phyloP scores from a whole-genome alignment of 306 rosid genomes.

The Coriaria nepalensis region DNA sequence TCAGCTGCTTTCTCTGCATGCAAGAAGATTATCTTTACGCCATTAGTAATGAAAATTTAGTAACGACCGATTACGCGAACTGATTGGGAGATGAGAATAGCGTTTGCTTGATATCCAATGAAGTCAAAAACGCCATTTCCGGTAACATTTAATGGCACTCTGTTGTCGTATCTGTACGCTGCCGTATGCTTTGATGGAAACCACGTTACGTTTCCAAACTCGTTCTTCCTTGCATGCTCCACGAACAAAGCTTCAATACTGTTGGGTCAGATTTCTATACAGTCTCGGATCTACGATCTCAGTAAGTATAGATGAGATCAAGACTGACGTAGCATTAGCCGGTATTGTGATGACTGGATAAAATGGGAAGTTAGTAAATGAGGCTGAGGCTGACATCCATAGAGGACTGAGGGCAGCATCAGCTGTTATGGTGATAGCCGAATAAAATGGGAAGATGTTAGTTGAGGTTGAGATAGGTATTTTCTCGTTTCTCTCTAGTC shows the following conservation, averaged over 20 bases:
- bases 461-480: too few relatives aligned
- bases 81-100: conserved; percentile 28
- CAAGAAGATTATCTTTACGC: not conserved
- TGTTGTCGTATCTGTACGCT: conserved; percentile 48
- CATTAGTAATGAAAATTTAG: not conserved
- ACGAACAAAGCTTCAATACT: conserved; percentile 34
- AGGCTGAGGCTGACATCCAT: too few relatives aligned
- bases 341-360: too few relatives aligned
- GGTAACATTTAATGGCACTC: conserved; percentile 34
- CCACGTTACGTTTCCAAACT: conserved; percentile 70
- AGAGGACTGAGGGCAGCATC: too few relatives aligned
- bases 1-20: conserved; percentile 41
- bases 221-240: conserved; percentile 45
- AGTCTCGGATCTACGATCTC: too few relatives aligned
- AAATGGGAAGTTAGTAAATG: too few relatives aligned
- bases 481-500: too few relatives aligned
- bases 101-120: conserved; percentile 53
- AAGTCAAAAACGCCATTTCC: conserved; percentile 51
- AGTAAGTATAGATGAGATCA: too few relatives aligned
- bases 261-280: too few relatives aligned
- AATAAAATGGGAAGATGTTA: too few relatives aligned
- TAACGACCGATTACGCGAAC: conserved; percentile 42
- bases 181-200: conserved; percentile 50
- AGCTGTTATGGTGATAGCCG: too few relatives aligned
- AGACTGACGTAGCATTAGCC: too few relatives aligned